A percentile compares a stretch with the other conserved stretches of the same genome.
These are phyloP conservation scores for Podila clonocystis DNA, from an alignment of 192 early-diverging fungal species.

Conservation along the genomic window DNA sequence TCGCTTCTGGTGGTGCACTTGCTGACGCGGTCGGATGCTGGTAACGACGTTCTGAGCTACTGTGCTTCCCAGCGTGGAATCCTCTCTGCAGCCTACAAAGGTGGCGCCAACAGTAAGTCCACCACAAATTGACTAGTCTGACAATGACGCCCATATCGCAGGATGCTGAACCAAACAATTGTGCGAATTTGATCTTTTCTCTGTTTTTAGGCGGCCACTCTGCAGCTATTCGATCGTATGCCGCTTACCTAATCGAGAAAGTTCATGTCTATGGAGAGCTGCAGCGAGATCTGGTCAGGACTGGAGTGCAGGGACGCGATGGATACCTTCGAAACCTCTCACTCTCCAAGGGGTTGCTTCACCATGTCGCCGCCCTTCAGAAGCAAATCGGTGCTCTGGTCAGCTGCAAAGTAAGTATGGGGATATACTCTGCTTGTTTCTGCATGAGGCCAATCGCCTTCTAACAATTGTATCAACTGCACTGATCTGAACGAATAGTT, in stretches of 20 bases:
- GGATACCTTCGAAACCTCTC: slow-evolving; percentile 66
- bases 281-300: slow-evolving; percentile 71
- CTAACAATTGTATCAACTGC: slow-evolving; percentile 4
- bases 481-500: slow-evolving; percentile 60
- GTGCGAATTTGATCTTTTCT: background rate
- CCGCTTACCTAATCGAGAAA: slow-evolving; percentile 77
- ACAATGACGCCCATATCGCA: background rate
- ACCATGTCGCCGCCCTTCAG: slow-evolving; percentile 71
- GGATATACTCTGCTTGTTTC: background rate
- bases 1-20: slow-evolving; percentile 76
- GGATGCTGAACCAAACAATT: background rate
- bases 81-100: slow-evolving; percentile 46
- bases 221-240: slow-evolving; percentile 75
- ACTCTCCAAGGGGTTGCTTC: slow-evolving; percentile 68
- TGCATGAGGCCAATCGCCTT: background rate
- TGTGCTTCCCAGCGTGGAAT: slow-evolving; percentile 49
- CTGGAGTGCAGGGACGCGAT: slow-evolving; percentile 49
- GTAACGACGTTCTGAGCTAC: slow-evolving; percentile 66
- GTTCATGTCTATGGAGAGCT: slow-evolving; percentile 68
- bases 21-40: slow-evolving; percentile 75
- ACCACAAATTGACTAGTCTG: slow-evolving; percentile 17
- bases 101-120: slow-evolving; percentile 45
- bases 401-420: slow-evolving; percentile 70
- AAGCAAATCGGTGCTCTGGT: slow-evolving; percentile 72
- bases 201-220: slow-evolving; percentile 52